phyloP scores from a whole-genome alignment of 2,329 filamentous ascomycete genomes.

The Verticillium tricorpus region DNA sequence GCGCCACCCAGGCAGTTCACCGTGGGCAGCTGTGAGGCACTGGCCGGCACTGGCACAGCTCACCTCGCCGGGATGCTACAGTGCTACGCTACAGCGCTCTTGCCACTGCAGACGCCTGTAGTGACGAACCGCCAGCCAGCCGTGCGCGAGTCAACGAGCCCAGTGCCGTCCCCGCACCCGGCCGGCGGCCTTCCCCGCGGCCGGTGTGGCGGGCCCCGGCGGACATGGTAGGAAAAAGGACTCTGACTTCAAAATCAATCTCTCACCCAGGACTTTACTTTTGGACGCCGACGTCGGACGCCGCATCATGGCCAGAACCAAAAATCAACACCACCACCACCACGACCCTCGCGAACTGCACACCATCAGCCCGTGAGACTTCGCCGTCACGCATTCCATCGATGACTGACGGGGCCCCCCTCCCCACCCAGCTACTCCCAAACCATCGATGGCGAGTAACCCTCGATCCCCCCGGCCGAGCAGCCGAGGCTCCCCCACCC shows the following conservation, averaged over 20 bases:
- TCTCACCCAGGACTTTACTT: neutral
- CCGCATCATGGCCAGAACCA: neutral
- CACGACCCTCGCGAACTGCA: neutral
- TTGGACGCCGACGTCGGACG: neutral
- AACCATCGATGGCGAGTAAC: neutral
- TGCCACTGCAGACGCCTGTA: neutral
- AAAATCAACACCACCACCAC: neutral
- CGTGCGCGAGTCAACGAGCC: neutral
- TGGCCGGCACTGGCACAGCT: no score
- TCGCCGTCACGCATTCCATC: neutral
- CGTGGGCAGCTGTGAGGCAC: no score
- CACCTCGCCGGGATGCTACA: neutral
- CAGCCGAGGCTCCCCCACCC: slow-evolving; percentile 8
- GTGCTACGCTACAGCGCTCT: neutral
- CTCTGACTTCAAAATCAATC: neutral
- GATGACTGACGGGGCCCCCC: neutral
- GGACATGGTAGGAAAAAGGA: neutral
- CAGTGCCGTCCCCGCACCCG: neutral
- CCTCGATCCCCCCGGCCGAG: slow-evolving; percentile 3
- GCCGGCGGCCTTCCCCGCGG: neutral
- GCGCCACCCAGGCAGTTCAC: neutral
- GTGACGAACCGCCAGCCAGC: neutral
- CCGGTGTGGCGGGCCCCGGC: neutral
- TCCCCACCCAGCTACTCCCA: neutral
- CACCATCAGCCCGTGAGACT: neutral